Evolutionary conservation across 1,139 yeast species (phyloP), one percentile per base, ranked within the genome.

Genomic region (Torulaspora globosa): DNA sequence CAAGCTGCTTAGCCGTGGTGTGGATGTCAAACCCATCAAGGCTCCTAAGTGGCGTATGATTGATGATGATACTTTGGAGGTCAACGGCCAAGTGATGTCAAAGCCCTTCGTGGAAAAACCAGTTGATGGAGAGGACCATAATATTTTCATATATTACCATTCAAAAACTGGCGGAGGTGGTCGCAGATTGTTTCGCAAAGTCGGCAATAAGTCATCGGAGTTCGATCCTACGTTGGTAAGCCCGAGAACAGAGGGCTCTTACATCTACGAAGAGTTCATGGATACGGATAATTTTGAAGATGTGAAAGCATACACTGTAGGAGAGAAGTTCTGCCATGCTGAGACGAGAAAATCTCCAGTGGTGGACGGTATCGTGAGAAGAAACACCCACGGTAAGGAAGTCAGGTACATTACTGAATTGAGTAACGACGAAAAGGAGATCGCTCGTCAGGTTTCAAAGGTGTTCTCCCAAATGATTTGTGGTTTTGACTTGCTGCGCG

Each of bases 81-180:
- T 92, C 21, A 79, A 85, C 53, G 96, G 95, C 3, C 67, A 78
- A 56, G 70, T 72, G 11, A 70, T 94, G 68, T 74, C 72, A 37
- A 94, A 94, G 62, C 99, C 99, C 7, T 94, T 82, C 72, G 98
- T 94, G 26, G 99, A 94, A 66, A 94, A 94, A 59, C 99, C 99
- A 0, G 98, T 92, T 6, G 97, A 94, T 68, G 99, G 99, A 39
- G 99, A 94, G 68, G 96, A 94, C 66, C 99, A 94, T 68, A 94
- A 94, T 64, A 92, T 94, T 37, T 88, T 84, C 65, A 92, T 94
- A 39, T 94, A 94, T 67, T 92, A 92, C 65, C 85, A 94, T 33
- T 78, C 79, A 47, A 78, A 84, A 47, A 83, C 86, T 45, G 99
- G 99, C 43, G 99, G 98, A 45, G 99, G 99, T 54, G 99, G 99